Conservation (phyloP, 768 basidiomycete genomes). For the Boletus tomentosulus region DNA sequence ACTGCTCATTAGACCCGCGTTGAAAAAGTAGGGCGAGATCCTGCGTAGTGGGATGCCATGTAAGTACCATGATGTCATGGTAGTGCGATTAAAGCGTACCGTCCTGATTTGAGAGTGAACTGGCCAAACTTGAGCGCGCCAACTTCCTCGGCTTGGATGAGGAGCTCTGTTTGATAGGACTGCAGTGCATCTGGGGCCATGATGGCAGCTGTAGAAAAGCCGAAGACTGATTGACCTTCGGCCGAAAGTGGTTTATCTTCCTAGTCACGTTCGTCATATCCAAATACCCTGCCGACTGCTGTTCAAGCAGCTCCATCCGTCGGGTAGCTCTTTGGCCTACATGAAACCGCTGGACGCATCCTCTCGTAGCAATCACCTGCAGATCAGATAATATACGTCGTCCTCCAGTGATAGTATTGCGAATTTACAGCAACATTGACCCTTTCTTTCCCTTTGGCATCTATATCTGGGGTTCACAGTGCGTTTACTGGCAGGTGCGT, state of each 20-base stretch:
- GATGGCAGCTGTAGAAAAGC: background rate
- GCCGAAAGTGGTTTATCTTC: background rate
- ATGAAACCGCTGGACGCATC: too few species aligned
- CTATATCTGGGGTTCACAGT: too few species aligned
- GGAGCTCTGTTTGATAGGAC: constrained; percentile 59
- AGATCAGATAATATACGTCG: too few species aligned
- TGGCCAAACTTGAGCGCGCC: constrained; percentile 86
- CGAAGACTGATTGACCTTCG: background rate
- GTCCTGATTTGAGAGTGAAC: constrained; percentile 93
- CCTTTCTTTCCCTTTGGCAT: too few species aligned
- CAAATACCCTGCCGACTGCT: too few species aligned
- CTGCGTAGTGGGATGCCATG: constrained; percentile 33
- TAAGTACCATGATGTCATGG: background rate
- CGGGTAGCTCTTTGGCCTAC: too few species aligned
- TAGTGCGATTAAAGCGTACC: constrained; percentile 46
- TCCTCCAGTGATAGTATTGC: too few species aligned
- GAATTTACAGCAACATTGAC: too few species aligned
- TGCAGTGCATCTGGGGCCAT: constrained; percentile 33
- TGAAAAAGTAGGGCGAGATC: constrained; percentile 95
- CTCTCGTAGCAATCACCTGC: background rate
- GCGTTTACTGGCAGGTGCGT: too few species aligned
- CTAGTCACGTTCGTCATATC: too few species aligned
- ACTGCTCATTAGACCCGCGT: constrained; percentile 83
- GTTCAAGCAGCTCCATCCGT: too few species aligned
- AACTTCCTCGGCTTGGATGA: constrained; percentile 60